A percentile compares a stretch with the other conserved stretches of the same genome.
These are phyloP conservation scores for Salix dunnii DNA, from an alignment of 345 rosid genomes.

Conservation along the genomic window DNA sequence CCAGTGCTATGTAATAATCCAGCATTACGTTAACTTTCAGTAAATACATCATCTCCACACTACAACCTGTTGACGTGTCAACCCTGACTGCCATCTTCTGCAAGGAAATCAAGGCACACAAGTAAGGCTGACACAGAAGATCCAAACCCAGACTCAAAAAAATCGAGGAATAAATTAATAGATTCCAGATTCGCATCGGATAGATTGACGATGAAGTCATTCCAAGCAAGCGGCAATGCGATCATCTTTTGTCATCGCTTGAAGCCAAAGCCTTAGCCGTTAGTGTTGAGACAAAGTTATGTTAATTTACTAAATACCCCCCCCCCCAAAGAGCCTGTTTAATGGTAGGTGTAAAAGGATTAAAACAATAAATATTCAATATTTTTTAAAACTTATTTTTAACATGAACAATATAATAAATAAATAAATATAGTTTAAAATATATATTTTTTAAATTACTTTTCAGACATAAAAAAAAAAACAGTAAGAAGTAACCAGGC, in stretches of 20 bases:
- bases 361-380: no score
- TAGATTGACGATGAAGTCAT: neutral
- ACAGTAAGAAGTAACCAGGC: no score
- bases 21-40: neutral
- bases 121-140: neutral
- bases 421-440: no score
- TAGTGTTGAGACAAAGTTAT: neutral
- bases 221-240: no score
- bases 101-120: neutral
- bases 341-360: no score
- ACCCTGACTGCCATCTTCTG: neutral
- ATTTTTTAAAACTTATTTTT: no score
- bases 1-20: neutral
- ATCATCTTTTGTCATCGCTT: neutral
- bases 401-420: no score
- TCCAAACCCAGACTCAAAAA: neutral
- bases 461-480: no score
- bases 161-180: neutral
- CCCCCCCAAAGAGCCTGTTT: no score
- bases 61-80: neutral
- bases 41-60: neutral
- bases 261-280: neutral
- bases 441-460: no score
- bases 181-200: neutral
- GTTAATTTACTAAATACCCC: neutral